phyloP scores from a whole-genome alignment of 768 basidiomycete genomes.

The Panaeolus cyanescens region DNA sequence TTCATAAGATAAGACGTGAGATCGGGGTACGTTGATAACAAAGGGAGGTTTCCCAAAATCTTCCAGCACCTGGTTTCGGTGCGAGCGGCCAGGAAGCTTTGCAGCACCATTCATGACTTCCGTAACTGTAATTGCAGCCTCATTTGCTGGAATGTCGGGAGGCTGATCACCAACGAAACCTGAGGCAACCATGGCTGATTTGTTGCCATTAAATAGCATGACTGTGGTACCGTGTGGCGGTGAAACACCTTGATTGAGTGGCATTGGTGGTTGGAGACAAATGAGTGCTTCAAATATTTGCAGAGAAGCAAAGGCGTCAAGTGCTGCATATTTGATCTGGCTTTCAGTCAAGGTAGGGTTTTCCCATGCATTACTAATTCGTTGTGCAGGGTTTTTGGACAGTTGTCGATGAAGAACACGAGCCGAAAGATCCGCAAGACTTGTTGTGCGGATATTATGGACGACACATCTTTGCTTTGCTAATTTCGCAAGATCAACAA shows the following conservation, averaged over 20 bases:
- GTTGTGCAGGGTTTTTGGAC: conserved; percentile 14
- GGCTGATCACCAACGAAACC: conserved; percentile 5
- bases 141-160: conserved; percentile 14
- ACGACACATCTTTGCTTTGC: conserved; percentile 25
- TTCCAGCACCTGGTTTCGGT: conserved; percentile 11
- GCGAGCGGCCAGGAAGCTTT: conserved; percentile 12
- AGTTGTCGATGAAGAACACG: conserved; percentile 18
- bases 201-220: conserved; percentile 10
- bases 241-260: not conserved
- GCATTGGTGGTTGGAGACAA: conserved; percentile 16
- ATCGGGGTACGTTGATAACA: not conserved
- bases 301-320: conserved; percentile 16
- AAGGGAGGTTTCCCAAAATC: conserved; percentile 17
- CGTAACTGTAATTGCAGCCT: conserved; percentile 9
- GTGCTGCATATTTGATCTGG: conserved; percentile 15
- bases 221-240: not conserved
- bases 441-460: conserved; percentile 8
- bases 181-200: conserved; percentile 7
- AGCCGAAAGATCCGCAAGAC: conserved; percentile 32
- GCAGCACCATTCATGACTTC: conserved; percentile 18
- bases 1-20: too few species aligned
- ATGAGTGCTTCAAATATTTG: conserved; percentile 20
- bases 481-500: conserved; percentile 26
- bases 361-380: conserved; percentile 15
- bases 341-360: conserved; percentile 5